A percentile compares a stretch with the other conserved stretches of the same genome.
These are phyloP conservation scores for Pleomassaria siparia DNA, from an alignment of 2,329 filamentous ascomycete species.

Conservation along the genomic window DNA sequence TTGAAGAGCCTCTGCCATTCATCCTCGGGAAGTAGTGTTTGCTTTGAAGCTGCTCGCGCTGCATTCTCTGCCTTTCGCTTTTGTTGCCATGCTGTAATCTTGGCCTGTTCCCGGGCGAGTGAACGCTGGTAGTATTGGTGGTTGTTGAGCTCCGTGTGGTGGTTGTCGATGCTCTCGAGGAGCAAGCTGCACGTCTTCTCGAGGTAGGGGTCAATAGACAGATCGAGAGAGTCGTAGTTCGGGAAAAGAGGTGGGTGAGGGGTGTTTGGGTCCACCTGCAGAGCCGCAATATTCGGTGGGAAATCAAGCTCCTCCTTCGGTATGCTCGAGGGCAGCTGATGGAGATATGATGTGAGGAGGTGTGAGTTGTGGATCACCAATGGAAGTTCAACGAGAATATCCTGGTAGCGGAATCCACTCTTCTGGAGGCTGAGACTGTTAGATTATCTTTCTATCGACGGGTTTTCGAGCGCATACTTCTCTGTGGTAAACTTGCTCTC, in stretches of 20 bases:
- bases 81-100: slow-evolving; percentile 93
- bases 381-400: slow-evolving; percentile 89
- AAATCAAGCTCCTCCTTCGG: slow-evolving; percentile 69
- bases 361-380: slow-evolving; percentile 94
- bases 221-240: slow-evolving; percentile 85
- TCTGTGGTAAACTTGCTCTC: slow-evolving; percentile 98
- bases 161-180: slow-evolving; percentile 93
- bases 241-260: slow-evolving; percentile 72
- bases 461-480: slow-evolving; percentile 61
- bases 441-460: slow-evolving; percentile 14
- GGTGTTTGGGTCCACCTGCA: slow-evolving; percentile 64
- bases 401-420: slow-evolving; percentile 88
- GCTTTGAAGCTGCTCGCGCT: slow-evolving; percentile 80
- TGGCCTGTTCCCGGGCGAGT: slow-evolving; percentile 88
- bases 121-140: slow-evolving; percentile 97
- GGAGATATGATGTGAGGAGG: slow-evolving; percentile 90
- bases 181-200: slow-evolving; percentile 98
- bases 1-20: slow-evolving; percentile 99
- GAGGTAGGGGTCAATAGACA: slow-evolving; percentile 94
- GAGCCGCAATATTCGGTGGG: slow-evolving; percentile 76
- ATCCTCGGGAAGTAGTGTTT: slow-evolving; percentile 85
- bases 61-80: slow-evolving; percentile 98
- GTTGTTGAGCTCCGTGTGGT: slow-evolving; percentile 99
- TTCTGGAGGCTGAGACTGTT: slow-evolving; percentile 74
- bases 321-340: slow-evolving; percentile 77